phyloP scores from a whole-genome alignment of 345 rosid species.

The Dimocarpus longan region DNA sequence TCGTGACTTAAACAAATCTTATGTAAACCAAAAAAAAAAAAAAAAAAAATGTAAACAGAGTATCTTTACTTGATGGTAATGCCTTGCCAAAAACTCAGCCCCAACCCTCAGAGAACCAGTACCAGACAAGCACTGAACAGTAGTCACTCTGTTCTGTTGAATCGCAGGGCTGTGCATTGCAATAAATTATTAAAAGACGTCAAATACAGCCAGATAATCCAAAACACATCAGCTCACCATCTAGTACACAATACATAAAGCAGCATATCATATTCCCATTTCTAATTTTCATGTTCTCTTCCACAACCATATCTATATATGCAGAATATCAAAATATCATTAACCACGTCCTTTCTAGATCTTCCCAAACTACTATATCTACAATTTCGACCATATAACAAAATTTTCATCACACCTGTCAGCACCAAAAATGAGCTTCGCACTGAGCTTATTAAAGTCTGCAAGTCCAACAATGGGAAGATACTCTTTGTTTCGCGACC shows the following conservation, averaged over 20 bases:
- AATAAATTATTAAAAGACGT: background rate
- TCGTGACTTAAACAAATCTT: background rate
- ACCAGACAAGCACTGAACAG: conserved; percentile 94
- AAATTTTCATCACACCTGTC: conserved; percentile 65
- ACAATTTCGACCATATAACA: background rate
- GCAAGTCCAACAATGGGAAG: conserved; percentile 90
- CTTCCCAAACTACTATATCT: background rate
- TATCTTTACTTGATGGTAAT: conserved; percentile 59
- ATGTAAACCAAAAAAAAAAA: background rate
- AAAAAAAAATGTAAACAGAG: conserved; percentile 12
- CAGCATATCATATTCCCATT: background rate
- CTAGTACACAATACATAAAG: background rate
- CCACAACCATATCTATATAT: background rate
- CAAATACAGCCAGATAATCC: background rate
- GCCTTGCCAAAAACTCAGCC: conserved; percentile 84
- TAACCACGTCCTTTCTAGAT: background rate
- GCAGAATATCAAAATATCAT: background rate
- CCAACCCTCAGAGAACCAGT: conserved; percentile 98
- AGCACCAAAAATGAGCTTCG: conserved; percentile 87
- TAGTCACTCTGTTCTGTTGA: conserved; percentile 70
- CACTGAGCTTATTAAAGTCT: conserved; percentile 87
- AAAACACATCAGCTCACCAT: background rate
- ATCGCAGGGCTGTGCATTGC: conserved; percentile 65
- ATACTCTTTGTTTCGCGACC: conserved; percentile 88
- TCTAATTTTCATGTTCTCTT: background rate